Percentiles rank a stretch among this genome's conserved stretches.
Evolutionary conservation across 2,329 filamentous ascomycete genomes (phyloP).

Genomic region (Fusarium robinianum): DNA sequence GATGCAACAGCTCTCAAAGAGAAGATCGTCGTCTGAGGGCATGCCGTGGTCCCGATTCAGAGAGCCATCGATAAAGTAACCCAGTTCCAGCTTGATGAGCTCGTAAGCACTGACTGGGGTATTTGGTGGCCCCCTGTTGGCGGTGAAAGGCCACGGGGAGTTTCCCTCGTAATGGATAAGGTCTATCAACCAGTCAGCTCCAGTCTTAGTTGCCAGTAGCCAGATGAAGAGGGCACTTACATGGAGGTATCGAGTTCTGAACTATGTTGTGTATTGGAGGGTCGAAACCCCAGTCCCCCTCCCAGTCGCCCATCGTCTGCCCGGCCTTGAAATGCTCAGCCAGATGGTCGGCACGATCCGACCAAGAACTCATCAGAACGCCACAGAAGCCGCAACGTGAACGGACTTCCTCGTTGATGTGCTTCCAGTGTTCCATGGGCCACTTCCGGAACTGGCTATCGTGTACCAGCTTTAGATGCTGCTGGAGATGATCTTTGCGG

Average conservation of each 20-base stretch:
- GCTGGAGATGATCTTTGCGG: constrained; percentile 47
- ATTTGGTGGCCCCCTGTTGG: constrained; percentile 19
- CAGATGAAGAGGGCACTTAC: constrained; percentile 12
- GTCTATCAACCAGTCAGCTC: constrained; percentile 24
- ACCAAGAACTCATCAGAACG: constrained; percentile 42
- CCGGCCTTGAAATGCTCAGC: constrained; percentile 47
- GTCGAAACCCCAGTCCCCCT: constrained; percentile 48
- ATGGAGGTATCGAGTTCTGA: constrained; percentile 47
- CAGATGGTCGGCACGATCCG: constrained; percentile 43
- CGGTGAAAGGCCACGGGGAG: constrained; percentile 40
- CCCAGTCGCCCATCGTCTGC: constrained; percentile 46
- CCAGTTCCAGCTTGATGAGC: constrained; percentile 40
- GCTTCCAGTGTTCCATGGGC: constrained; percentile 51
- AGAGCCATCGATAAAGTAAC: constrained; percentile 29
- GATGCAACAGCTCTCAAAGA: constrained; percentile 18
- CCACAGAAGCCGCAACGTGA: constrained; percentile 47
- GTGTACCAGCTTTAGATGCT: constrained; percentile 46
- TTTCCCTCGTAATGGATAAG: constrained; percentile 47
- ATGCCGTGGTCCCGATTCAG: constrained; percentile 7
- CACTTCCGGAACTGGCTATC: constrained; percentile 43
- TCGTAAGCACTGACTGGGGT: constrained; percentile 39
- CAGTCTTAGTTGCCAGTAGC: not conserved
- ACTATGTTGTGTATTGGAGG: constrained; percentile 41
- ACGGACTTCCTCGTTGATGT: constrained; percentile 33
- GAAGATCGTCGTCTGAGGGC: constrained; percentile 23